phyloP scores from a whole-genome alignment of 495 filamentous ascomycete genomes.

The Amniculicola lignicola region DNA sequence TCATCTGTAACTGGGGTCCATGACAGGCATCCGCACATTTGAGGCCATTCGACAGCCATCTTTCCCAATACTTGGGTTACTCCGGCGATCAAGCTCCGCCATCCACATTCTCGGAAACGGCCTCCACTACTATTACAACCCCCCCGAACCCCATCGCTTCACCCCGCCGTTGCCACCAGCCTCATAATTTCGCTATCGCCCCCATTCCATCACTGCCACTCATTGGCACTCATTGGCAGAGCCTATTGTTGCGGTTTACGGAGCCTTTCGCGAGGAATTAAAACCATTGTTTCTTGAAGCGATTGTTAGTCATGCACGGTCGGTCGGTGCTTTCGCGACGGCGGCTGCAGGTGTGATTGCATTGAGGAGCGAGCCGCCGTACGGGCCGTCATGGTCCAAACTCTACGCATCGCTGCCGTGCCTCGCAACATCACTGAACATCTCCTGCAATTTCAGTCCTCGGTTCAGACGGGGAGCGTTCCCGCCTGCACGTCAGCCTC shows the following conservation, averaged over 20 bases:
- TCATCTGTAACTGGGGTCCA: too few species aligned
- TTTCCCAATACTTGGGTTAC: constrained; percentile 8
- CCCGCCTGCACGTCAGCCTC: constrained; percentile 16
- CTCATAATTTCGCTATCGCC: constrained; percentile 5
- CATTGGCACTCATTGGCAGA: not conserved
- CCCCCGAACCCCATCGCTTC: not conserved
- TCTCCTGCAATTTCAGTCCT: constrained; percentile 17
- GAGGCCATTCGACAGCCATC: not conserved
- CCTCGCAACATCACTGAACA: not conserved
- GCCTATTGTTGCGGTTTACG: too few species aligned
- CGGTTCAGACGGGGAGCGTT: too few species aligned
- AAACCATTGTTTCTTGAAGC: too few species aligned
- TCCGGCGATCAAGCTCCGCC: constrained; percentile 22
- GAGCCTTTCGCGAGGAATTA: too few species aligned
- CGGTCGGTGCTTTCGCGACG: not conserved
- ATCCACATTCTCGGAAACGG: constrained; percentile 20
- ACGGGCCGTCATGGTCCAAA: not conserved
- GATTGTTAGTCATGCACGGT: too few species aligned
- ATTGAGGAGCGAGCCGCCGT: constrained; percentile 10
- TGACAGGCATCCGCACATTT: too few species aligned
- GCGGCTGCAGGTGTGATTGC: not conserved
- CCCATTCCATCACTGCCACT: not conserved
- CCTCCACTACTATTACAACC: not conserved
- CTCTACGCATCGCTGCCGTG: not conserved
- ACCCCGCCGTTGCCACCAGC: not conserved